Evolutionary conservation across 2,329 filamentous ascomycete species (phyloP).

Genomic region (Cytospora chrysosperma): DNA sequence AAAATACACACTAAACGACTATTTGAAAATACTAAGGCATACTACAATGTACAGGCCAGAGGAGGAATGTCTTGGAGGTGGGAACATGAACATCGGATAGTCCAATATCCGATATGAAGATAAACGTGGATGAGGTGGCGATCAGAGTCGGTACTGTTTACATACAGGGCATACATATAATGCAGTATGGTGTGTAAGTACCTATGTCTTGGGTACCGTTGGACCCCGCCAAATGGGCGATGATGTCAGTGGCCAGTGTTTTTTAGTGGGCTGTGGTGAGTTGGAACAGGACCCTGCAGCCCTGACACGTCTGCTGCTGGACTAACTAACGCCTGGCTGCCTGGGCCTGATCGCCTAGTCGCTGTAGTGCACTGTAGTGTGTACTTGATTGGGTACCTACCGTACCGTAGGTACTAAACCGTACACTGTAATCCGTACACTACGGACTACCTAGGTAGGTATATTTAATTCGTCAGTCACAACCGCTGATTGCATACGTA

Average conservation of each 20-base stretch:
- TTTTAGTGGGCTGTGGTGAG: constrained; percentile 1
- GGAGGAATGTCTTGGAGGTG: neutral
- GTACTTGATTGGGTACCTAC: too few relatives aligned
- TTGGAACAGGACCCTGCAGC: neutral
- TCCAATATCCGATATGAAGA: neutral
- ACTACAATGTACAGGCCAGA: neutral
- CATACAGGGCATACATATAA: too few relatives aligned
- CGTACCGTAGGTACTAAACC: too few relatives aligned
- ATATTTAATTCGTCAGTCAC: too few relatives aligned
- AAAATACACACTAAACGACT: neutral
- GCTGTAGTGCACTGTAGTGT: too few relatives aligned
- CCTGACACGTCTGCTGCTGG: neutral
- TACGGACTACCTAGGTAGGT: too few relatives aligned
- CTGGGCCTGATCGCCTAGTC: too few relatives aligned
- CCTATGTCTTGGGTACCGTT: too few relatives aligned
- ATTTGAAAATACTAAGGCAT: neutral
- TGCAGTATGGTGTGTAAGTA: too few relatives aligned
- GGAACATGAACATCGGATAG: neutral
- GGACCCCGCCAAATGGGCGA: neutral
- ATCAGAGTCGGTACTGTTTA: neutral
- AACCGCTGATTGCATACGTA: too few relatives aligned
- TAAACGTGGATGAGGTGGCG: neutral
- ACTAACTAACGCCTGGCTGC: too few relatives aligned
- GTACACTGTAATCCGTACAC: too few relatives aligned
- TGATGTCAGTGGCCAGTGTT: constrained; percentile 16